A percentile compares a stretch with the other conserved stretches of the same genome.
Evolutionary conservation across 345 rosid genomes (phyloP).

Genomic region (Odontarrhena argentea): DNA sequence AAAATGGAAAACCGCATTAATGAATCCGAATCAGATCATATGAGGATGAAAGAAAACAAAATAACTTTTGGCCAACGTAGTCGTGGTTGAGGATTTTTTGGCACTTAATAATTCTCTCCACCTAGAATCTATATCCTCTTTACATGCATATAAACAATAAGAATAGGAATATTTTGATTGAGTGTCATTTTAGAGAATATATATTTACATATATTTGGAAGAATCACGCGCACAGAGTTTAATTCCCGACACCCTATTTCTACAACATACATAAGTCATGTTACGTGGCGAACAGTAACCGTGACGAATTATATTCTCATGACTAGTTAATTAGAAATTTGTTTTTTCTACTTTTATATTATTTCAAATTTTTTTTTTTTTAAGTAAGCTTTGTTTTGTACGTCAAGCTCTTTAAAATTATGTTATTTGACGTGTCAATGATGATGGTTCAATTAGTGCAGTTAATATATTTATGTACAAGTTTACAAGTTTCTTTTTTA

Average conservation of each 20-base stretch:
- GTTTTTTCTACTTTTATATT: conserved; percentile 1
- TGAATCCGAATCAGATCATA: conserved; percentile 42
- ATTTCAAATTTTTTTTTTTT: neutral
- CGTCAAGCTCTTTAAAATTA: conserved; percentile 10
- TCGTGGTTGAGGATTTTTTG: conserved; percentile 29
- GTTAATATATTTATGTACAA: neutral
- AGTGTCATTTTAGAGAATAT: conserved; percentile 11
- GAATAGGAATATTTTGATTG: neutral
- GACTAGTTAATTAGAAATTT: neutral
- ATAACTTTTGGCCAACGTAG: conserved; percentile 39
- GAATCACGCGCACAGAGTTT: conserved; percentile 12
- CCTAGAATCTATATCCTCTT: conserved; percentile 25
- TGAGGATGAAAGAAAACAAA: conserved; percentile 39
- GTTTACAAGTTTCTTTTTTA: neutral
- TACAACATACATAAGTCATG: conserved; percentile 3
- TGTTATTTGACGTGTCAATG: conserved; percentile 1
- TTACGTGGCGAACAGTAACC: conserved; percentile 12
- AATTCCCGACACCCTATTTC: conserved; percentile 34
- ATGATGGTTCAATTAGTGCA: conserved; percentile 2
- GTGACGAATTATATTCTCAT: conserved; percentile 25
- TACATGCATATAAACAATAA: neutral
- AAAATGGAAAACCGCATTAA: conserved; percentile 35
- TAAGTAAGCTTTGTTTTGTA: neutral
- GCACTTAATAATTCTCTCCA: conserved; percentile 40
- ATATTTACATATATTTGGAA: conserved; percentile 3